phyloP scores from a whole-genome alignment of 1,139 yeast species.

The Scheffersomyces illinoinensis region DNA sequence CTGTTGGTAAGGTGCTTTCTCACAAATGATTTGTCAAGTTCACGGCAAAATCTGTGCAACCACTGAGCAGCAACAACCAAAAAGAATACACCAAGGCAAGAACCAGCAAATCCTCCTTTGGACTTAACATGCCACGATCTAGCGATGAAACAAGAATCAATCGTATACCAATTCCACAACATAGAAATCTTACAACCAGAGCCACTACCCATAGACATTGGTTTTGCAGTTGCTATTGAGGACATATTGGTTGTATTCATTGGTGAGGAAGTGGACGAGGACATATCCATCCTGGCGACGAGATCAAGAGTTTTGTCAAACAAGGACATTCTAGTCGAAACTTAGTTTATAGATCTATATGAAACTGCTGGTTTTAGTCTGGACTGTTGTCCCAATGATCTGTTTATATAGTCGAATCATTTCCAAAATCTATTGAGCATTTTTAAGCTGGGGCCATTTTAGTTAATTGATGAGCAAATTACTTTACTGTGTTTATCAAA shows the following conservation, averaged over 20 bases:
- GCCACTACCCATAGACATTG: conserved; percentile 12
- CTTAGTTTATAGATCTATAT: neutral
- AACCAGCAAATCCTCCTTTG: conserved; percentile 65
- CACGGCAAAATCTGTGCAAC: conserved; percentile 57
- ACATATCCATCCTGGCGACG: no score
- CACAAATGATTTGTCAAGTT: conserved; percentile 47
- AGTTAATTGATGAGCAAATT: neutral
- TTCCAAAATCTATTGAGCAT: neutral
- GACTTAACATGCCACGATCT: conserved; percentile 63
- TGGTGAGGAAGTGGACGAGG: no score
- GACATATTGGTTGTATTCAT: neutral
- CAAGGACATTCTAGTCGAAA: neutral
- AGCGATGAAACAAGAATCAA: conserved; percentile 66
- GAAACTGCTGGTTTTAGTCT: neutral
- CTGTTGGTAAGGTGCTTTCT: conserved; percentile 12
- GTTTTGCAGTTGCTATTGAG: neutral
- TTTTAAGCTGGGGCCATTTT: neutral
- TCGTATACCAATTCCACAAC: conserved; percentile 50
- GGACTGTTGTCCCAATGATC: neutral
- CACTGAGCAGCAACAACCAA: conserved; percentile 59
- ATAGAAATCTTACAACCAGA: conserved; percentile 35
- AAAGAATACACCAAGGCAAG: conserved; percentile 65
- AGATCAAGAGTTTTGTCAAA: no score
- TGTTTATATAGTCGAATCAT: neutral
- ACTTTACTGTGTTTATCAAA: neutral